Percentiles rank a stretch among this genome's conserved stretches.
Conservation (phyloP, 352 stramenopile genomes). For the Pythium sp. region DNA sequence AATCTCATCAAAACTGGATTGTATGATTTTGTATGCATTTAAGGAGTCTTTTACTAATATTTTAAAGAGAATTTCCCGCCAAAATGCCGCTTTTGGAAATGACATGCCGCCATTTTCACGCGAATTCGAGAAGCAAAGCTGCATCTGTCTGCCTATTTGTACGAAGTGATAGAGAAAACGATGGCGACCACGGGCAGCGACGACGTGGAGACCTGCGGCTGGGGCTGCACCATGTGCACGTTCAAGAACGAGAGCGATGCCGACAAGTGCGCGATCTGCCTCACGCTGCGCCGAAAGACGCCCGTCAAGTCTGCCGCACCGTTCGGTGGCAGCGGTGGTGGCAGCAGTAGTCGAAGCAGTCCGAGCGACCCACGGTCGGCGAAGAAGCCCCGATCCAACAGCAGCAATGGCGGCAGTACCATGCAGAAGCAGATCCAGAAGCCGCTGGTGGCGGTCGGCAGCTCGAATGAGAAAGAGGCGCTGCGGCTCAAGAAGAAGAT, state of each 20-base stretch:
- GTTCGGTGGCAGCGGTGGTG: background rate
- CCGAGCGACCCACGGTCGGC: conserved; percentile 1
- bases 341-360: background rate
- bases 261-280: conserved; percentile 62
- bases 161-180: background rate
- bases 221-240: conserved; percentile 72
- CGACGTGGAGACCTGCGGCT: conserved; percentile 18
- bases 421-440: conserved; percentile 29
- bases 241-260: conserved; percentile 52
- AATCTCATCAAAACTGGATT: no score
- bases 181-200: conserved; percentile 1
- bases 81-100: no score
- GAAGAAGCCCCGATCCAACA: conserved; percentile 20
- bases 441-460: conserved; percentile 55
- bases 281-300: conserved; percentile 13
- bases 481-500: conserved; percentile 63
- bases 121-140: background rate
- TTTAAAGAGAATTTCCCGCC: no score
- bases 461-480: conserved; percentile 59
- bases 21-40: no score
- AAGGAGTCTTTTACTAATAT: no score
- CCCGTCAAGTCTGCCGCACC: background rate
- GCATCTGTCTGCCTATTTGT: background rate
- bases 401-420: background rate
- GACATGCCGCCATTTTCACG: background rate